phyloP scores from a whole-genome alignment of 495 filamentous ascomycete genomes.

The Penicillium tannophilum region DNA sequence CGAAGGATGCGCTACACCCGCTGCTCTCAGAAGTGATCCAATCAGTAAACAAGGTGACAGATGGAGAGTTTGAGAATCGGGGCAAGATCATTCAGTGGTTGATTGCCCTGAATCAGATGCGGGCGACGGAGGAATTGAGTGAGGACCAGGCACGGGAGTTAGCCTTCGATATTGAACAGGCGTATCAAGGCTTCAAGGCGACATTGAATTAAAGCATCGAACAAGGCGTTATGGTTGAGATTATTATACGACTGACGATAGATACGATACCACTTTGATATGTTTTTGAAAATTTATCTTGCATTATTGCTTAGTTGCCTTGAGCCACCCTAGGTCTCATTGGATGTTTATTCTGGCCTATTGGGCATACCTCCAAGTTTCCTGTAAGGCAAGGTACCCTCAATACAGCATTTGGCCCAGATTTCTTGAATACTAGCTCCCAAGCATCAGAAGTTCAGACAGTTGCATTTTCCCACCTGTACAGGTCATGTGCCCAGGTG shows the following conservation, averaged over 20 bases:
- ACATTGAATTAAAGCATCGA: conserved; percentile 52
- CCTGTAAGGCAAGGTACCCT: too few species aligned
- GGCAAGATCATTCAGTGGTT: conserved; percentile 98
- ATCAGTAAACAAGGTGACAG: conserved; percentile 93
- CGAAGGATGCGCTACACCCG: conserved; percentile 95
- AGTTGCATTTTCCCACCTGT: too few species aligned
- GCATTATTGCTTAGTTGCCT: neutral
- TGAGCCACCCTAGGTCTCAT: neutral
- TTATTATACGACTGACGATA: conserved; percentile 18
- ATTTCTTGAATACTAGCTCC: too few species aligned
- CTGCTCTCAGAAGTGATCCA: conserved; percentile 93
- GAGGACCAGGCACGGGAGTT: conserved; percentile 88
- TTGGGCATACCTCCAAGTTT: neutral
- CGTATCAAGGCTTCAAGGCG: conserved; percentile 88
- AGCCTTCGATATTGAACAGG: conserved; percentile 83
- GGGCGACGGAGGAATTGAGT: conserved; percentile 84
- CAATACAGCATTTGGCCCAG: too few species aligned
- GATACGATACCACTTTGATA: conserved; percentile 22
- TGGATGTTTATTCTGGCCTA: neutral
- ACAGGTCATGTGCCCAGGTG: too few species aligned
- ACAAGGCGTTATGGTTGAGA: conserved; percentile 14
- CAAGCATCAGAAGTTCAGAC: too few species aligned
- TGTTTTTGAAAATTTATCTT: neutral
- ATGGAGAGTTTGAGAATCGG: conserved; percentile 87
- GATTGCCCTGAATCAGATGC: conserved; percentile 96